These are phyloP conservation scores for Nevesoporus exiguus DNA, from an alignment of 768 basidiomycete species.

Conservation along the genomic window DNA sequence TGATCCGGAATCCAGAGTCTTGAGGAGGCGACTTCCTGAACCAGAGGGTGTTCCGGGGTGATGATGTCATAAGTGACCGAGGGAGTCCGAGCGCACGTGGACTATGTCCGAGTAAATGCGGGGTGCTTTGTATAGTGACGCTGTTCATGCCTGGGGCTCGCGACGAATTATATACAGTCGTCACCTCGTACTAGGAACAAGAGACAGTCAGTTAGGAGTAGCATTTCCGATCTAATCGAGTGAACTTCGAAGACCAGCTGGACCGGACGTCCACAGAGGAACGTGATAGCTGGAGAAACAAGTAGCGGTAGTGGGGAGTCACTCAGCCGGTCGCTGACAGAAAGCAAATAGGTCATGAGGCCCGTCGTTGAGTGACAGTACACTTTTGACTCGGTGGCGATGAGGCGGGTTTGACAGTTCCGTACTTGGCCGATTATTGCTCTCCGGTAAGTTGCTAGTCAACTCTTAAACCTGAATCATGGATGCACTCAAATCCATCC, in stretches of 20 bases:
- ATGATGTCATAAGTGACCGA: not conserved
- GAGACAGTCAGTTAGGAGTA: not conserved
- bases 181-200: not conserved
- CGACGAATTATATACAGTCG: no score
- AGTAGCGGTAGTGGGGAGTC: no score
- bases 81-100: not conserved
- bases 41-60: not conserved
- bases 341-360: no score
- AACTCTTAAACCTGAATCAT: conserved; percentile 1
- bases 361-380: not conserved
- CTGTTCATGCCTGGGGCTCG: no score
- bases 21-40: no score
- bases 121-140: no score
- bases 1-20: not conserved
- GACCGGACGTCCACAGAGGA: not conserved
- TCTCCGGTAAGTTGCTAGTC: not conserved
- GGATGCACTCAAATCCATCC: conserved; percentile 39
- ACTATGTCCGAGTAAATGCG: not conserved
- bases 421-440: not conserved
- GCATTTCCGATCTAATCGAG: not conserved
- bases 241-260: not conserved
- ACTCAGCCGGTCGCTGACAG: no score
- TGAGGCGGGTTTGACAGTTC: not conserved
- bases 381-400: not conserved
- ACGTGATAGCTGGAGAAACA: not conserved